phyloP scores from a whole-genome alignment of 306 rosid species.

The Fragaria iinumae region DNA sequence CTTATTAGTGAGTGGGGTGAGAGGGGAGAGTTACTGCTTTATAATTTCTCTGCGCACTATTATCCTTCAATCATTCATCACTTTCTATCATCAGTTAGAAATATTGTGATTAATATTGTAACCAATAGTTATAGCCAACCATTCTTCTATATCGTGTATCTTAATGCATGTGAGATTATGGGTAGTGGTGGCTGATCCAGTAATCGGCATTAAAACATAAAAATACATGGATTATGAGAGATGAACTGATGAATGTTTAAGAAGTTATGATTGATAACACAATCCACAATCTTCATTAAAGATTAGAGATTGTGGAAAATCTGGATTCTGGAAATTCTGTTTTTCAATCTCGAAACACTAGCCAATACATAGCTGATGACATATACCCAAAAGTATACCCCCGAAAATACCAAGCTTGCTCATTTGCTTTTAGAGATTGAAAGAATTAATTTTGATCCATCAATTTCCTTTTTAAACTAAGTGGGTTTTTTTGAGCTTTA shows the following conservation, averaged over 20 bases:
- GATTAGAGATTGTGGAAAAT: background rate
- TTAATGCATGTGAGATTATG: background rate
- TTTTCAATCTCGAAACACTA: background rate
- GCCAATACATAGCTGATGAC: background rate
- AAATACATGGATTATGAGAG: background rate
- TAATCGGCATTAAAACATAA: background rate
- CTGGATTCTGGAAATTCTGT: background rate
- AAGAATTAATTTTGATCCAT: background rate
- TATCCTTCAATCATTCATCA: background rate
- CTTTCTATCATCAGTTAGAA: background rate
- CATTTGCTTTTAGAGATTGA: background rate
- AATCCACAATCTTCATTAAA: background rate
- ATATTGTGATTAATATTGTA: background rate
- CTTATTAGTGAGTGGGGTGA: background rate
- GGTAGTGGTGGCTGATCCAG: background rate
- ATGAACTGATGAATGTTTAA: background rate
- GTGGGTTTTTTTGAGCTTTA: background rate
- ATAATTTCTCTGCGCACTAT: background rate
- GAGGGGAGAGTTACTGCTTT: background rate
- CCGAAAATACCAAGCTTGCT: background rate
- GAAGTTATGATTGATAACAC: background rate
- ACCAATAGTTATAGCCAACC: background rate
- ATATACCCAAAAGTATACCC: background rate
- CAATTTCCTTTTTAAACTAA: background rate
- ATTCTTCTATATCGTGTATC: background rate